Evolutionary conservation across 2,329 filamentous ascomycete genomes (phyloP).

Genomic region (Phialocephala sp.): DNA sequence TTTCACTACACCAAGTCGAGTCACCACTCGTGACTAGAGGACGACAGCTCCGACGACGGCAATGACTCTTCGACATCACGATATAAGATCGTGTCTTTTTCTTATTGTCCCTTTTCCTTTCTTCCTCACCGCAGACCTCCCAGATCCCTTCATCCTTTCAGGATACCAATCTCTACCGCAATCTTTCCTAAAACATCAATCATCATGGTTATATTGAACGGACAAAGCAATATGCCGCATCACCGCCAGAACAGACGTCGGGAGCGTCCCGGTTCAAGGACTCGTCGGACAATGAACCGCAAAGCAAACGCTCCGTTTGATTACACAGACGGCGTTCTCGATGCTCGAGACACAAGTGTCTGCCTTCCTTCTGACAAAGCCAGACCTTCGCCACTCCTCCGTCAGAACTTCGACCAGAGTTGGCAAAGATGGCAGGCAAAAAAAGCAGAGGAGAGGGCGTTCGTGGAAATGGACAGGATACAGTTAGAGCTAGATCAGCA

Average conservation of each 20-base stretch:
- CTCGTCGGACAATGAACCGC: constrained; percentile 38
- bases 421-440: constrained; percentile 42
- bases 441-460: constrained; percentile 38
- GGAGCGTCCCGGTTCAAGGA: constrained; percentile 41
- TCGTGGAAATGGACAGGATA: constrained; percentile 34
- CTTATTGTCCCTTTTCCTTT: constrained; percentile 18
- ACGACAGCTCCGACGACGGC: constrained; percentile 8
- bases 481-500: constrained; percentile 38
- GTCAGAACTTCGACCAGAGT: constrained; percentile 42
- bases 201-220: constrained; percentile 34
- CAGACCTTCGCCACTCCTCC: constrained; percentile 39
- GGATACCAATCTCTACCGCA: constrained; percentile 18
- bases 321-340: constrained; percentile 35
- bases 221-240: constrained; percentile 31
- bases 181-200: constrained; percentile 7
- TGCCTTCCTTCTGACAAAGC: constrained; percentile 37
- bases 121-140: constrained; percentile 38
- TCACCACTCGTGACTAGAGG: constrained; percentile 31
- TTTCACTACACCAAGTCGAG: constrained; percentile 23
- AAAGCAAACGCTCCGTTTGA: constrained; percentile 36
- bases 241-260: constrained; percentile 41
- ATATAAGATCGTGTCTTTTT: constrained; percentile 32
- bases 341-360: constrained; percentile 36
- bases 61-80: constrained; percentile 28
- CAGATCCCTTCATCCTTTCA: constrained; percentile 23